phyloP scores from a whole-genome alignment of 2,329 filamentous ascomycete genomes.

The Penicillium sp. region DNA sequence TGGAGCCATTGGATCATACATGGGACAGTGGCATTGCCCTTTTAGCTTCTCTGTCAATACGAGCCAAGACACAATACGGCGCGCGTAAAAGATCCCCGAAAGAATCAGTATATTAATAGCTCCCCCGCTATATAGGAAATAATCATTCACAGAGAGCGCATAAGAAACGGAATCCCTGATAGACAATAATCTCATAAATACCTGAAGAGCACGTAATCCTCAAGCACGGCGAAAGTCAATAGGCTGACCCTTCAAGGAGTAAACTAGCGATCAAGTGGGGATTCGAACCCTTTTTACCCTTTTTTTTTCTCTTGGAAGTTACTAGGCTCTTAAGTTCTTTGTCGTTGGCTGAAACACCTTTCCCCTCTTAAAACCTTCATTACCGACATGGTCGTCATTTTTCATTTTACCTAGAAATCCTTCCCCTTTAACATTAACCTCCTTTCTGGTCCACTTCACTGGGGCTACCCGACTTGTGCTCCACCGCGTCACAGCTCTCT shows the following conservation, averaged over 20 bases:
- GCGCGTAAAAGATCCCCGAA: not conserved
- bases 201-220: too few species aligned
- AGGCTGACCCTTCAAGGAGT: not conserved
- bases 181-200: too few species aligned
- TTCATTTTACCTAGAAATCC: not conserved
- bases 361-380: not conserved
- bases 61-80: not conserved
- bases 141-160: not conserved
- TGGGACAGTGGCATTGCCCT: not conserved
- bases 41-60: not conserved
- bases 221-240: not conserved
- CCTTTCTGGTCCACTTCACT: not conserved
- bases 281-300: not conserved
- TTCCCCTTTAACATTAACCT: not conserved
- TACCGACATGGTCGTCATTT: not conserved
- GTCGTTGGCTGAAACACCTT: slow-evolving; percentile 2
- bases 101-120: not conserved
- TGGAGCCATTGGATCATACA: not conserved
- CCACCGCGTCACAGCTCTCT: not conserved
- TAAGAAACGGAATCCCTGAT: too few species aligned
- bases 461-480: slow-evolving; percentile 1
- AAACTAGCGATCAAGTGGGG: slow-evolving; percentile 3
- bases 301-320: not conserved
- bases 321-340: not conserved
- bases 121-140: not conserved